Evolutionary conservation across 2,329 filamentous ascomycete species (phyloP), one percentile per base, ranked within the genome.

Genomic region (Claviceps sp.): DNA sequence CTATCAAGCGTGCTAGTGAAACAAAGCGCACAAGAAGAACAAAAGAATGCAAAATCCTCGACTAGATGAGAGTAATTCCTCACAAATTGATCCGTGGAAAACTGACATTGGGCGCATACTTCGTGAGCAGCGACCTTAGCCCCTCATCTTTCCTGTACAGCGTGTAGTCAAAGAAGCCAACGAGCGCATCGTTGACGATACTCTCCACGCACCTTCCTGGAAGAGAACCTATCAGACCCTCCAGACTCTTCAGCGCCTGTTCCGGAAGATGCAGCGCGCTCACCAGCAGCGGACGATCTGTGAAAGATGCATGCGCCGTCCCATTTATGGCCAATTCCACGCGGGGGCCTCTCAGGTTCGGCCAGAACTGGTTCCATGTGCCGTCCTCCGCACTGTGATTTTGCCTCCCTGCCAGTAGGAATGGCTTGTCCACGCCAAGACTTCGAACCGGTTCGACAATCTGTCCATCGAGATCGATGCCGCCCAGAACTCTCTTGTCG

Each of bases 401-500:
- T 1, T 59, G 58, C 4, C 68, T 26, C 16, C 44, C 66, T 4
- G 68, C 56, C 0, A 65, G 56, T 1, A 65, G 48, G 47, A 70
- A 67, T 0, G 66, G 64, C 30, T 34, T 48, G 16, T 40, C 26
- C n/a, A 52, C 26, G 8, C 46, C 46, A 6, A 38, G 26, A 3
- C 40, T 38, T 7, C 16, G 5, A 1, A 45, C 40, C 5, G 65
- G 61, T 3, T 62, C 61, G 41, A 64, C 61, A 0, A 72, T 49
- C 1, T 55, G 53, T 5, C 73, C 73, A 54, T 75, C 72, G 8
- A 74, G 30, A 47, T 73, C 62, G 1, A 72, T 56, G 4, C 70
- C 72, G 0, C 62, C 70, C 0, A 56, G 52, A 51, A 73, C 61
- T 22, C 46, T 30, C 16, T 19, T 24, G 46, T 52, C 46, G 5